Percentiles rank a stretch among this genome's conserved stretches.
phyloP scores from a whole-genome alignment of 2,329 filamentous ascomycete species.

The Aspergillus carbonarius region DNA sequence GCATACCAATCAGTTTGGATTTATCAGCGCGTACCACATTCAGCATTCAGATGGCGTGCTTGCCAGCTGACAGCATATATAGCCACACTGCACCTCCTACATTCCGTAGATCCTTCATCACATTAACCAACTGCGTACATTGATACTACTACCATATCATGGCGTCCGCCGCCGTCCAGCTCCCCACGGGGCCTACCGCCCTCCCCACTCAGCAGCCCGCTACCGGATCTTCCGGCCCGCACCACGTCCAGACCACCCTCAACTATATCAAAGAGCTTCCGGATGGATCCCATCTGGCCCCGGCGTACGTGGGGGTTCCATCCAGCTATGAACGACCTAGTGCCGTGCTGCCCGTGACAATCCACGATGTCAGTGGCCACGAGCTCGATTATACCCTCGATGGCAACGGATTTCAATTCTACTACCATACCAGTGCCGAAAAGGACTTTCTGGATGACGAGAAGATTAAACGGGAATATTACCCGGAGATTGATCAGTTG shows the following conservation, averaged over 20 bases:
- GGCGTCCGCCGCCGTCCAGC: slow-evolving; percentile 33
- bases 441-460: slow-evolving; percentile 45
- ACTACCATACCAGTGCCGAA: slow-evolving; percentile 41
- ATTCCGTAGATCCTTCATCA: no score
- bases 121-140: not conserved
- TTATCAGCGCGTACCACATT: slow-evolving; percentile 27
- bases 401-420: slow-evolving; percentile 47
- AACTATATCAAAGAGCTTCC: slow-evolving; percentile 49
- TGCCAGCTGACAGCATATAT: not conserved
- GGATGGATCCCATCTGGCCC: slow-evolving; percentile 45
- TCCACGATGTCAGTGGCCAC: slow-evolving; percentile 45
- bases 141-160: slow-evolving; percentile 14
- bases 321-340: slow-evolving; percentile 45
- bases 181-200: slow-evolving; percentile 12
- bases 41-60: slow-evolving; percentile 35
- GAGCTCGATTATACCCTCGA: slow-evolving; percentile 47
- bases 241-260: slow-evolving; percentile 44
- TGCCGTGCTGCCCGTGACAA: slow-evolving; percentile 36
- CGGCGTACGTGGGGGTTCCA: slow-evolving; percentile 36
- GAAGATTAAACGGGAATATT: slow-evolving; percentile 44
- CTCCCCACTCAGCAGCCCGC: slow-evolving; percentile 14
- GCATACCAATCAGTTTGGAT: slow-evolving; percentile 14
- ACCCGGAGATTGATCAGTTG: slow-evolving; percentile 49
- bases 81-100: not conserved
- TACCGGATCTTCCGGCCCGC: slow-evolving; percentile 16